A percentile compares a stretch with the other conserved stretches of the same genome.
Evolutionary conservation across 148 eudicot genomes (phyloP).

Genomic region (Persicaria maculosa): DNA sequence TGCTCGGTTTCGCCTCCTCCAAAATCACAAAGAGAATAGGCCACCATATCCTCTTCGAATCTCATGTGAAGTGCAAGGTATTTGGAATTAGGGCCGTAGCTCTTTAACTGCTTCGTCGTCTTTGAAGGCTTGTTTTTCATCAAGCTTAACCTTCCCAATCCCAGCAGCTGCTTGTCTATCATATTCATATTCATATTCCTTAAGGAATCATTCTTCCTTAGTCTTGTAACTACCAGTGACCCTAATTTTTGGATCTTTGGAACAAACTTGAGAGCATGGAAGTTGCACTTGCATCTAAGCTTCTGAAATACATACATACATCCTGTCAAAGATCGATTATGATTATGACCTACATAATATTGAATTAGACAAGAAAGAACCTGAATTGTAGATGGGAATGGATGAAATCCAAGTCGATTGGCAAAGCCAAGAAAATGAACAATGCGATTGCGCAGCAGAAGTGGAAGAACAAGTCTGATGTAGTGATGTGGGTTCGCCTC

Average conservation of each 20-base stretch:
- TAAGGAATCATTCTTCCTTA: conserved; percentile 39
- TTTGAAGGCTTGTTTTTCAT: conserved; percentile 25
- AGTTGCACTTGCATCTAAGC: conserved; percentile 94
- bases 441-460: conserved; percentile 50
- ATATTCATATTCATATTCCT: no score
- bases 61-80: conserved; percentile 93
- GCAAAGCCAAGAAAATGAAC: conserved; percentile 92
- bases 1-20: conserved; percentile 82
- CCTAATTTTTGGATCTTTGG: conserved; percentile 71
- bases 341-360: no score
- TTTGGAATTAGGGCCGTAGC: conserved; percentile 27
- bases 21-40: conserved; percentile 88
- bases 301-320: conserved; percentile 35
- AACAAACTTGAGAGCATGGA: conserved; percentile 72
- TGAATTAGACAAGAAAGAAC: conserved; percentile 22
- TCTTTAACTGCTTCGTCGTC: not conserved
- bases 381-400: conserved; percentile 73
- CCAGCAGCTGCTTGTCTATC: conserved; percentile 69
- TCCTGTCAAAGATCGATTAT: no score
- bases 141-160: conserved; percentile 51
- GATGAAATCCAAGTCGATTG: conserved; percentile 90
- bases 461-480: conserved; percentile 53
- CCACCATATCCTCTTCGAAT: conserved; percentile 95
- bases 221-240: conserved; percentile 53
- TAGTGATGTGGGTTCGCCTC: conserved; percentile 73